Evolutionary conservation across 441 rosid genomes (phyloP).

Genomic region (Erodium moschatum): DNA sequence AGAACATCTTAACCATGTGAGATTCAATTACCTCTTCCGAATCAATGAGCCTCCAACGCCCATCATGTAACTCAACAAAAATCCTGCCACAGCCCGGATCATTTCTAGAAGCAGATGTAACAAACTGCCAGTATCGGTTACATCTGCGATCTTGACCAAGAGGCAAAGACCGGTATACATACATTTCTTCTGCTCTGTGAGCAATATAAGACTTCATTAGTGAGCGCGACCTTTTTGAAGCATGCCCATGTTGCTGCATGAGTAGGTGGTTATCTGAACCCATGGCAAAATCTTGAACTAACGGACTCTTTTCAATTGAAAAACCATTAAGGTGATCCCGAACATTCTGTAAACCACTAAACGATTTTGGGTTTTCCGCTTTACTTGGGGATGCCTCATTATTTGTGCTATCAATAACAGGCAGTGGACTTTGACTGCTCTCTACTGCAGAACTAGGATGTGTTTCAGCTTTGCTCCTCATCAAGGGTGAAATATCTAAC

Average conservation of each 20-base stretch:
- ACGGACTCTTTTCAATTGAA: conserved; percentile 18
- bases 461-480: conserved; percentile 42
- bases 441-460: conserved; percentile 30
- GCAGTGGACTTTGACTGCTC: conserved; percentile 41
- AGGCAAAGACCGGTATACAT: conserved; percentile 67
- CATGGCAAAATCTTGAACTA: conserved; percentile 41
- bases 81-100: conserved; percentile 84
- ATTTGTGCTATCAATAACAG: conserved; percentile 25
- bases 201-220: conserved; percentile 61
- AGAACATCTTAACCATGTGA: background rate
- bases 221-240: conserved; percentile 60
- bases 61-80: conserved; percentile 61
- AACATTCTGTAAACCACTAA: conserved; percentile 26
- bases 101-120: conserved; percentile 54
- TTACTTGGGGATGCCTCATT: conserved; percentile 44
- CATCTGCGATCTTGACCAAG: conserved; percentile 81
- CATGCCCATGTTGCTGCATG: conserved; percentile 38
- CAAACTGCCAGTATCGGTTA: conserved; percentile 75
- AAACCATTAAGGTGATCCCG: conserved; percentile 19
- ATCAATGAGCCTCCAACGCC: conserved; percentile 70
- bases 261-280: conserved; percentile 40
- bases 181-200: conserved; percentile 69
- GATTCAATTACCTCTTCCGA: conserved; percentile 48
- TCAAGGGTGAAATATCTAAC: conserved; percentile 38
- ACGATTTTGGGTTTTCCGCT: conserved; percentile 28